Evolutionary conservation across 2,329 filamentous ascomycete genomes (phyloP).

Genomic region (Ceratocystis colombiana): DNA sequence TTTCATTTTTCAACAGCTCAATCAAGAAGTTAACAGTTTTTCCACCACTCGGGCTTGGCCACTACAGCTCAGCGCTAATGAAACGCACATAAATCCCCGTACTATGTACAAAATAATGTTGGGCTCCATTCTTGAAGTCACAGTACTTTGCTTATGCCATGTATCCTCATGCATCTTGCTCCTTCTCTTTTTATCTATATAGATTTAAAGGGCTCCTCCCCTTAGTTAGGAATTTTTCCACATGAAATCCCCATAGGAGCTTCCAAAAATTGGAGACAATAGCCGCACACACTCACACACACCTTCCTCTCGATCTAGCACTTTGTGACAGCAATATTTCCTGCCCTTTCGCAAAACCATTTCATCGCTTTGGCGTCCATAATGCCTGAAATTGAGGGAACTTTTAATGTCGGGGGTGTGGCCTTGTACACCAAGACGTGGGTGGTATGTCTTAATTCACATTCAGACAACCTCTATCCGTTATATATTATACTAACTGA

Average conservation of each 20-base stretch:
- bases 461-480: background rate
- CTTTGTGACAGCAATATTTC: background rate
- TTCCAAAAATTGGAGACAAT: background rate
- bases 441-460: conserved; percentile 40
- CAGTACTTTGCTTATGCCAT: too few relatives aligned
- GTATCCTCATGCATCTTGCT: background rate
- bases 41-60: too few relatives aligned
- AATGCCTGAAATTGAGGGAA: conserved; percentile 39
- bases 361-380: background rate
- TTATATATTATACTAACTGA: conserved; percentile 18
- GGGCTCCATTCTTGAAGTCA: too few relatives aligned
- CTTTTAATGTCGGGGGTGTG: conserved; percentile 38
- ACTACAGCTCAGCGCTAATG: too few relatives aligned
- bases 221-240: background rate
- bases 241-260: background rate
- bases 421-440: conserved; percentile 49
- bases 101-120: too few relatives aligned
- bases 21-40: background rate
- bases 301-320: background rate
- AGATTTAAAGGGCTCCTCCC: background rate
- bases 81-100: too few relatives aligned
- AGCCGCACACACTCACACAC: background rate
- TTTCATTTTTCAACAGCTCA: background rate
- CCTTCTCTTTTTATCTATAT: background rate
- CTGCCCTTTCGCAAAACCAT: background rate